These are phyloP conservation scores for Didymella segeticola DNA, from an alignment of 2,329 filamentous ascomycete species.

Conservation along the genomic window DNA sequence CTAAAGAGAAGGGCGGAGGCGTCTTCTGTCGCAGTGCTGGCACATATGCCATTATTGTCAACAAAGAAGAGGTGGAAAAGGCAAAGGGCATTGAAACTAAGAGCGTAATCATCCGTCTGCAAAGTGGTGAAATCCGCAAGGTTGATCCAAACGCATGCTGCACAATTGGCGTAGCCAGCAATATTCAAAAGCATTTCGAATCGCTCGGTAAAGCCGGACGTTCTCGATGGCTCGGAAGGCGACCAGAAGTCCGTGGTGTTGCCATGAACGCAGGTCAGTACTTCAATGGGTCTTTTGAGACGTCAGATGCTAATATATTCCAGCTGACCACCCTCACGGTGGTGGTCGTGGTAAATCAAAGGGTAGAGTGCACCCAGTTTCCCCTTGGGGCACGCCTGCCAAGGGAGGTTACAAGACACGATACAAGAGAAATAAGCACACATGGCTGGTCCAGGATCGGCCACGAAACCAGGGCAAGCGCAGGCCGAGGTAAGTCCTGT, in stretches of 20 bases:
- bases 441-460: slow-evolving; percentile 83
- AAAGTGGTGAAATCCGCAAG: slow-evolving; percentile 90
- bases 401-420: slow-evolving; percentile 94
- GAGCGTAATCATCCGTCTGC: slow-evolving; percentile 83
- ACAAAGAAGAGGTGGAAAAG: slow-evolving; percentile 79
- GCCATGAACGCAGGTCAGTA: slow-evolving; percentile 90
- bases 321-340: slow-evolving; percentile 94
- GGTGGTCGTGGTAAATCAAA: slow-evolving; percentile 99
- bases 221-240: slow-evolving; percentile 89
- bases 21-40: slow-evolving; percentile 96
- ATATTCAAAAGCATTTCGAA: slow-evolving; percentile 86
- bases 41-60: slow-evolving; percentile 85
- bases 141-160: slow-evolving; percentile 93
- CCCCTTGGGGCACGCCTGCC: slow-evolving; percentile 92
- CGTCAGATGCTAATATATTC: slow-evolving; percentile 20
- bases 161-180: slow-evolving; percentile 93
- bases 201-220: slow-evolving; percentile 95
- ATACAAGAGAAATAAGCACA: slow-evolving; percentile 87
- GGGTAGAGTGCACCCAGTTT: slow-evolving; percentile 94
- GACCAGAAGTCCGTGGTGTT: slow-evolving; percentile 93
- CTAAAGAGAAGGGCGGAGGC: slow-evolving; percentile 71
- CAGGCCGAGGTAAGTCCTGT: slow-evolving; percentile 47
- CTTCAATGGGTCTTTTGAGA: background rate
- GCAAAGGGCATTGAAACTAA: slow-evolving; percentile 68
- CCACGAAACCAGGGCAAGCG: slow-evolving; percentile 91